Conservation (phyloP, 768 basidiomycete genomes). For the Phlebiopsis flavidoalba region DNA sequence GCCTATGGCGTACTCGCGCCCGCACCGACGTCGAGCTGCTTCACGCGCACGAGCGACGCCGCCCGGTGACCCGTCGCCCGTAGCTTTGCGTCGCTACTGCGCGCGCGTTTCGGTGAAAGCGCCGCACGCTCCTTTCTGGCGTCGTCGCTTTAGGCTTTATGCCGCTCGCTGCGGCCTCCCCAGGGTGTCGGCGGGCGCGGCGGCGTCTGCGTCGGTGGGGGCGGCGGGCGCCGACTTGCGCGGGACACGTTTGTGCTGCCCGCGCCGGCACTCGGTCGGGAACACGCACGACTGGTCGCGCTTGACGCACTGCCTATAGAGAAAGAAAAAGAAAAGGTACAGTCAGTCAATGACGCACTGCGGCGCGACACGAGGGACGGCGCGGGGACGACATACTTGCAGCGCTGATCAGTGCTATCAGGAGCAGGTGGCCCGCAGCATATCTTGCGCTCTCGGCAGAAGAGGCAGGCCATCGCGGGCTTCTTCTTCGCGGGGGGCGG, state of each 20-base stretch:
- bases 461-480: slow-evolving; percentile 42
- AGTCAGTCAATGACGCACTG: slow-evolving; percentile 1
- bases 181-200: background rate
- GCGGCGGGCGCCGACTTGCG: slow-evolving; percentile 12
- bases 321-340: slow-evolving; percentile 8
- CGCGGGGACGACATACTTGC: slow-evolving; percentile 35
- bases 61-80: background rate
- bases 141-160: background rate
- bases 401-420: slow-evolving; percentile 32
- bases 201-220: background rate
- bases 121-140: background rate
- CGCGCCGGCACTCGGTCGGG: slow-evolving; percentile 45
- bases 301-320: slow-evolving; percentile 40
- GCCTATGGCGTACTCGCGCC: too few species aligned
- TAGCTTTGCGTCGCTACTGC: background rate
- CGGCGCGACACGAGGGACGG: background rate
- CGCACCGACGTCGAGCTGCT: background rate
- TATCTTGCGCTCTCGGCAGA: slow-evolving; percentile 47
- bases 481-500: slow-evolving; percentile 25
- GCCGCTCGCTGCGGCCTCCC: background rate
- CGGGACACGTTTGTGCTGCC: slow-evolving; percentile 35
- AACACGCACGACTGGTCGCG: slow-evolving; percentile 41
- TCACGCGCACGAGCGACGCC: background rate
- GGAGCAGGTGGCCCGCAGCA: slow-evolving; percentile 41
- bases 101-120: background rate